Evolutionary conservation across 768 basidiomycete species (phyloP).

Genomic region (Russula olivacea): DNA sequence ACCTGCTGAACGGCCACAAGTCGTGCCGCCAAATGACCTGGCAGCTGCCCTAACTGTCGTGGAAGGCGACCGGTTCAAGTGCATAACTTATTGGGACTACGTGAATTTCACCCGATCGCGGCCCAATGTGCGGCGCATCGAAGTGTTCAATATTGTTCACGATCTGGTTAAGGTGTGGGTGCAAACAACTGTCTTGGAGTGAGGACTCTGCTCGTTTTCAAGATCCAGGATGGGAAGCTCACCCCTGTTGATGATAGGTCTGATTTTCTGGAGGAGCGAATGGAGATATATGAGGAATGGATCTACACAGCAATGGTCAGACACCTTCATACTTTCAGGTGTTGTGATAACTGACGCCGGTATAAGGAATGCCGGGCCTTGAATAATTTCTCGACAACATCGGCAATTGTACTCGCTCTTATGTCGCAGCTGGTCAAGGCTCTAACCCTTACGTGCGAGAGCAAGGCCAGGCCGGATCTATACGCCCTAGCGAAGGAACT

Average conservation of each 20-base stretch:
- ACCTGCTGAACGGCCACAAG: neutral
- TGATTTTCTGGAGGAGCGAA: neutral
- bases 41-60: slow-evolving; percentile 15
- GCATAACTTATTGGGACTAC: slow-evolving; percentile 17
- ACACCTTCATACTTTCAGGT: neutral
- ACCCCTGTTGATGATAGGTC: slow-evolving; percentile 1
- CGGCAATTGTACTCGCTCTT: slow-evolving; percentile 12
- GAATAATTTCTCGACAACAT: slow-evolving; percentile 15
- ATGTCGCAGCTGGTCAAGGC: neutral
- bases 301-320: slow-evolving; percentile 11
- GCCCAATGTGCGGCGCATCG: neutral
- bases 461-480: neutral
- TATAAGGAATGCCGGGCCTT: slow-evolving; percentile 5
- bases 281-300: slow-evolving; percentile 10
- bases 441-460: slow-evolving; percentile 12
- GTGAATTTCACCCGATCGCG: slow-evolving; percentile 6
- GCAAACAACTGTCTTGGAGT: slow-evolving; percentile 4
- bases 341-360: neutral
- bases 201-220: neutral
- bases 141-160: slow-evolving; percentile 11
- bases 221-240: neutral
- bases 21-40: neutral
- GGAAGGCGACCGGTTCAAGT: slow-evolving; percentile 17
- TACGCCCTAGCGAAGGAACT: neutral
- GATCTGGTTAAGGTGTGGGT: slow-evolving; percentile 7